Percentiles rank a stretch among this genome's conserved stretches.
These are phyloP conservation scores for Gamsiella multidivaricata DNA, from an alignment of 192 early-diverging fungal species.

Conservation along the genomic window DNA sequence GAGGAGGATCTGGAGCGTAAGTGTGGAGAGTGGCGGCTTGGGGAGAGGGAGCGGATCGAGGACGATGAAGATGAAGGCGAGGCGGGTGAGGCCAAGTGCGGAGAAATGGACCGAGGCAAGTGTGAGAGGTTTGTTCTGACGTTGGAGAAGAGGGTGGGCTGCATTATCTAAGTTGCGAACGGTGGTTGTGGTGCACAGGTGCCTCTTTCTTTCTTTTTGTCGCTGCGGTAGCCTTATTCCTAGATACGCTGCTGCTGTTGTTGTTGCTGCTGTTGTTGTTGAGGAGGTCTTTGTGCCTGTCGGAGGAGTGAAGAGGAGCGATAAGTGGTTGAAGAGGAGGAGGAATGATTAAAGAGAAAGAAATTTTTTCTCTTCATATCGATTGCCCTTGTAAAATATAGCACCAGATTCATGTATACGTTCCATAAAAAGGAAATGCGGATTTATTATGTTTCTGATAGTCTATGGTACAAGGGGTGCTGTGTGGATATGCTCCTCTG, in stretches of 20 bases:
- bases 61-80: constrained; percentile 19
- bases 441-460: too few species aligned
- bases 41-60: constrained; percentile 40
- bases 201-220: too few species aligned
- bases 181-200: background rate
- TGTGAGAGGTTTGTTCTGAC: constrained; percentile 28
- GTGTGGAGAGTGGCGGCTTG: constrained; percentile 22
- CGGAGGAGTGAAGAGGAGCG: background rate
- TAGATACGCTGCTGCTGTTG: too few species aligned
- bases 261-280: too few species aligned
- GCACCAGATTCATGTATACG: too few species aligned
- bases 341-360: background rate
- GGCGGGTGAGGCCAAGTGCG: constrained; percentile 25
- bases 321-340: background rate
- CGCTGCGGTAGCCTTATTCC: too few species aligned
- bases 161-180: constrained; percentile 5
- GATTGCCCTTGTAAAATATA: too few species aligned
- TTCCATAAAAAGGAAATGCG: background rate
- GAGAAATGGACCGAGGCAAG: constrained; percentile 38
- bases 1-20: constrained; percentile 43
- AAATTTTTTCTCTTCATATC: background rate
- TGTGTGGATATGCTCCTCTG: background rate
- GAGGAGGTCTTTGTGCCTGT: background rate
- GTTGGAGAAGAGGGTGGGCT: constrained; percentile 23
- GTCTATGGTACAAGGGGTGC: background rate